Evolutionary conservation across 306 rosid species (phyloP).

Genomic region (Mimosa bimucronata): DNA sequence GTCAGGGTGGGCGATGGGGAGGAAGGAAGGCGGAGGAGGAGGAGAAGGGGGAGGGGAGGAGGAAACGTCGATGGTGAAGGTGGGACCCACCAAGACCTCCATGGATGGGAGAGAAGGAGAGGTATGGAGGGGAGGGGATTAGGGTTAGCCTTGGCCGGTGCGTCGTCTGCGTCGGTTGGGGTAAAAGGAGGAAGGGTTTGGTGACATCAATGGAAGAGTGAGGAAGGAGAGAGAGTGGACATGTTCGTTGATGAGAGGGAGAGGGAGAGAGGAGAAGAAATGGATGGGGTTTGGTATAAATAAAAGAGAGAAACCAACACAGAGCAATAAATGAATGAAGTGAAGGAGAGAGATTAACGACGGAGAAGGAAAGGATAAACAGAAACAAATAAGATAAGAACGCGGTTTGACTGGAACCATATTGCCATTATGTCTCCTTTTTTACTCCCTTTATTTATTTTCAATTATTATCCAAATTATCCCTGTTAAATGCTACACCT

Average conservation of each 20-base stretch:
- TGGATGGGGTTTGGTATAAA: background rate
- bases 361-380: background rate
- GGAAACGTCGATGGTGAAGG: slow-evolving; percentile 62
- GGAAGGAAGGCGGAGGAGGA: slow-evolving; percentile 34
- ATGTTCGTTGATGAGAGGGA: background rate
- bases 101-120: slow-evolving; percentile 27
- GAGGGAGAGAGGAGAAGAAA: background rate
- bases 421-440: too few species aligned
- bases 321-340: background rate
- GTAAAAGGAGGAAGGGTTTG: slow-evolving; percentile 49
- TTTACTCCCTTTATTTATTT: too few species aligned
- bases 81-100: slow-evolving; percentile 80
- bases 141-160: slow-evolving; percentile 58
- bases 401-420: too few species aligned
- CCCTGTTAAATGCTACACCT: too few species aligned
- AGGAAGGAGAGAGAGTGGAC: background rate
- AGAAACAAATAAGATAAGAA: too few species aligned
- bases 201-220: slow-evolving; percentile 61
- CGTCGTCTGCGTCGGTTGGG: slow-evolving; percentile 59
- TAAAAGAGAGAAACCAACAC: slow-evolving; percentile 9
- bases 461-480: too few species aligned
- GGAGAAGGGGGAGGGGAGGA: slow-evolving; percentile 36
- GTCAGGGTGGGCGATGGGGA: background rate
- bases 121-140: rapidly evolving
- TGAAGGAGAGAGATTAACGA: background rate